Conservation (phyloP, 1,139 yeast species). For the Yamadazyma diospyri region DNA sequence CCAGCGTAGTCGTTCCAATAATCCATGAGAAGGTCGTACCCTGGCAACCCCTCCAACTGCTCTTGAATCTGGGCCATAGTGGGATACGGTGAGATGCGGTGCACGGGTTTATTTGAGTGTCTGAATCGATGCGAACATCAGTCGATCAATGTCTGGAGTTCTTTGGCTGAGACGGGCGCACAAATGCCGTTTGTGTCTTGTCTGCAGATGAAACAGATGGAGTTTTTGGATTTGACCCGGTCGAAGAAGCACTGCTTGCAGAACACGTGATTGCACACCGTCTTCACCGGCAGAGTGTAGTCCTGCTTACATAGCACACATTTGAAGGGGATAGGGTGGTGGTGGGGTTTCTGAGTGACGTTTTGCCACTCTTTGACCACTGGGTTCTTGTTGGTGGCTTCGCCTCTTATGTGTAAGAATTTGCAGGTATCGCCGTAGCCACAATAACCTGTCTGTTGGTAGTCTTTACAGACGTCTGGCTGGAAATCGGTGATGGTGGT, state of each 20-base stretch:
- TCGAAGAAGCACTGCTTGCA: conserved; percentile 63
- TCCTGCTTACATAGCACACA: conserved; percentile 62
- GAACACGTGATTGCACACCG: conserved; percentile 64
- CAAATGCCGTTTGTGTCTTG: conserved; percentile 54
- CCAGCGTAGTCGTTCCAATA: conserved; percentile 64
- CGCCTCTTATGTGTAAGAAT: conserved; percentile 86
- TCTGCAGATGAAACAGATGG: conserved; percentile 55
- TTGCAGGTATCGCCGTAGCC: conserved; percentile 99
- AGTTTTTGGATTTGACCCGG: conserved; percentile 31
- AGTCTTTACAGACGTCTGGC: conserved; percentile 94
- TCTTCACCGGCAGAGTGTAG: conserved; percentile 56
- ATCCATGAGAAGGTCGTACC: conserved; percentile 51
- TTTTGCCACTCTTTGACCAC: conserved; percentile 71
- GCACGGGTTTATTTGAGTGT: neutral
- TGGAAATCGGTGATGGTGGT: conserved; percentile 85
- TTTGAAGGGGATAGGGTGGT: conserved; percentile 46
- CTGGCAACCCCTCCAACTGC: conserved; percentile 53
- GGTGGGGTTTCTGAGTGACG: conserved; percentile 13
- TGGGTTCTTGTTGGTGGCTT: conserved; percentile 72
- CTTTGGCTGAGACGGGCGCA: conserved; percentile 17
- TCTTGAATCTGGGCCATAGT: conserved; percentile 21
- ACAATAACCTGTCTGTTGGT: conserved; percentile 87
- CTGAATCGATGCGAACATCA: neutral
- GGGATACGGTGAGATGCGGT: neutral
- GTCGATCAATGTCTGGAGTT: conserved; percentile 6